Percentiles rank a stretch among this genome's conserved stretches.
Evolutionary conservation across 768 basidiomycete genomes (phyloP).

Genomic region (Naganishia randhawae): DNA sequence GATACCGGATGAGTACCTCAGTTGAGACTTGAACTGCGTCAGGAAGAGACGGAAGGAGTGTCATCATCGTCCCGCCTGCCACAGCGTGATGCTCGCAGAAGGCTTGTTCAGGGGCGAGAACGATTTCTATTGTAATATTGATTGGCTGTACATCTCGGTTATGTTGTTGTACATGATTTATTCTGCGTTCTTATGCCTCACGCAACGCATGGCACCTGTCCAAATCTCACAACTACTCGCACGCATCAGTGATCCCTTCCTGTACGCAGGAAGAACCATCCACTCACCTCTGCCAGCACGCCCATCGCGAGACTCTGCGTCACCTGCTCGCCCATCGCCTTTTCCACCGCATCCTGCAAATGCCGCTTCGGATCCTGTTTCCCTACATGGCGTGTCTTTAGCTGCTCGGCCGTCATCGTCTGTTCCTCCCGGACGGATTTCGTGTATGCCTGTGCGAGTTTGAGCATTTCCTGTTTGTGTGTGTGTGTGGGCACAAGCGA

Average conservation of each 20-base stretch:
- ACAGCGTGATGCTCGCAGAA: no score
- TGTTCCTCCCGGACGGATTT: slow-evolving; percentile 98
- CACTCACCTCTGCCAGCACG: slow-evolving; percentile 80
- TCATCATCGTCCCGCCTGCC: no score
- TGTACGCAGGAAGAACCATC: not conserved
- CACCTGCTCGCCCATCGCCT: slow-evolving; percentile 95
- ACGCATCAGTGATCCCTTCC: not conserved
- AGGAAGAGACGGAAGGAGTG: no score
- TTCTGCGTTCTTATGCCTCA: no score
- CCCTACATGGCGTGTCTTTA: slow-evolving; percentile 95
- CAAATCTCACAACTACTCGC: not conserved
- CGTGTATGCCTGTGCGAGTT: slow-evolving; percentile 88
- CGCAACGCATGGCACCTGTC: not conserved
- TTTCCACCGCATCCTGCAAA: slow-evolving; percentile 93
- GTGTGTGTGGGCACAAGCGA: not conserved
- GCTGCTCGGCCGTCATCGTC: slow-evolving; percentile 84
- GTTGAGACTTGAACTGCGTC: no score
- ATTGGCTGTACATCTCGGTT: no score
- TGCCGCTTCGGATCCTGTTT: slow-evolving; percentile 98
- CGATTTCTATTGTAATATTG: no score
- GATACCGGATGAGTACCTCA: no score
- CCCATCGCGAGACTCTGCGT: slow-evolving; percentile 93
- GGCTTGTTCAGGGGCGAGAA: no score
- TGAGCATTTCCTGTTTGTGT: slow-evolving; percentile 72
- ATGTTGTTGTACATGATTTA: no score